phyloP scores from a whole-genome alignment of 83 land plant species.

The Picea engelmannii region DNA sequence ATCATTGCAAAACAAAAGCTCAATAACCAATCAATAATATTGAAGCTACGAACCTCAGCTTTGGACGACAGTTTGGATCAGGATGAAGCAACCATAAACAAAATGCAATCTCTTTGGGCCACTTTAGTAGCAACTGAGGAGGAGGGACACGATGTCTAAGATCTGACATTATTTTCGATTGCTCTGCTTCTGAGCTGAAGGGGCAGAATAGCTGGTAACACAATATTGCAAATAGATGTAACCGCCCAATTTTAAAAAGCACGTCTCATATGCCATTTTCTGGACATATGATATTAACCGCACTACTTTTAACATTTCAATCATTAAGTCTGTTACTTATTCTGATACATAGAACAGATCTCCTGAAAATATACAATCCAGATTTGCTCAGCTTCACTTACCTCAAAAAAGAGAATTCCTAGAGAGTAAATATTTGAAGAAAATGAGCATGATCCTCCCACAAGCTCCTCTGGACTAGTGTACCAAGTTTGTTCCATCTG shows the following conservation, averaged over 20 bases:
- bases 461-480: constrained; percentile 36
- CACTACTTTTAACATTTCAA: background rate
- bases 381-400: background rate
- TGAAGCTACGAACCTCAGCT: constrained; percentile 24
- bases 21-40: background rate
- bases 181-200: constrained; percentile 24
- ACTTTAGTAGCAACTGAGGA: constrained; percentile 23
- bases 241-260: background rate
- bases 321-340: background rate
- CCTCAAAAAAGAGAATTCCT: constrained; percentile 43
- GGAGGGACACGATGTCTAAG: constrained; percentile 34
- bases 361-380: no score
- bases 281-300: background rate
- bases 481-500: constrained; percentile 32
- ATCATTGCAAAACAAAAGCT: background rate
- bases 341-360: background rate
- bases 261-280: background rate
- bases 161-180: constrained; percentile 37
- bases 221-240: background rate
- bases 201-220: constrained; percentile 29
- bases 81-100: constrained; percentile 41
- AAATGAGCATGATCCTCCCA: constrained; percentile 22
- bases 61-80: constrained; percentile 28
- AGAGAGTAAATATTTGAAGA: constrained; percentile 33
- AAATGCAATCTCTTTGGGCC: constrained; percentile 33